A percentile compares a stretch with the other conserved stretches of the same genome.
Evolutionary conservation across 257 asterid species (phyloP).

Genomic region (Lycium barbarum): DNA sequence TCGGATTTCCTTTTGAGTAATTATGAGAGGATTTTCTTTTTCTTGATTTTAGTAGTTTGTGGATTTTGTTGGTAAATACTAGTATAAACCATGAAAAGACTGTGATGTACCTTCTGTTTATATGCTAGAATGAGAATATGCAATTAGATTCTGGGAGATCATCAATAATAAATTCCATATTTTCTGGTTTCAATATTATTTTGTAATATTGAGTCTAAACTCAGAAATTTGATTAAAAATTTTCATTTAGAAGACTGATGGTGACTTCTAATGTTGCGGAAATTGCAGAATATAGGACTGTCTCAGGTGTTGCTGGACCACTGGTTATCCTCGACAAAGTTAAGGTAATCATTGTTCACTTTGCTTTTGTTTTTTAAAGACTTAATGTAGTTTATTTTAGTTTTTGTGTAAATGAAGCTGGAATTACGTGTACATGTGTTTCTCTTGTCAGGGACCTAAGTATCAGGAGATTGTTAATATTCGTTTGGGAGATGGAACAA

Average conservation of each 20-base stretch:
- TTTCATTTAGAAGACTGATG: not conserved
- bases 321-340: slow-evolving; percentile 98
- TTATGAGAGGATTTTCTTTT: not conserved
- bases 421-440: not conserved
- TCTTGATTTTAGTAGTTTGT: slow-evolving; percentile 1
- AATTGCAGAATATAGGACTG: slow-evolving; percentile 93
- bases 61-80: slow-evolving; percentile 17
- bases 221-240: not conserved
- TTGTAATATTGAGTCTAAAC: not conserved
- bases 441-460: slow-evolving; percentile 86
- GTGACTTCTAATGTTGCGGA: slow-evolving; percentile 2
- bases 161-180: not conserved
- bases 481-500: slow-evolving; percentile 95
- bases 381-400: slow-evolving; percentile 29
- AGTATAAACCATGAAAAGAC: not conserved
- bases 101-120: slow-evolving; percentile 17
- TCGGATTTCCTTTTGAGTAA: not conserved
- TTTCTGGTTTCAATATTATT: slow-evolving; percentile 13
- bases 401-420: slow-evolving; percentile 23
- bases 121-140: not conserved
- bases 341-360: slow-evolving; percentile 63
- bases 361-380: not conserved
- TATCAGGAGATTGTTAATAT: slow-evolving; percentile 95
- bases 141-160: not conserved
- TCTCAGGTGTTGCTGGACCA: slow-evolving; percentile 99